A percentile compares a stretch with the other conserved stretches of the same genome.
Conservation (phyloP, 805 yeast species). For the Lachancea lanzarotensis region DNA sequence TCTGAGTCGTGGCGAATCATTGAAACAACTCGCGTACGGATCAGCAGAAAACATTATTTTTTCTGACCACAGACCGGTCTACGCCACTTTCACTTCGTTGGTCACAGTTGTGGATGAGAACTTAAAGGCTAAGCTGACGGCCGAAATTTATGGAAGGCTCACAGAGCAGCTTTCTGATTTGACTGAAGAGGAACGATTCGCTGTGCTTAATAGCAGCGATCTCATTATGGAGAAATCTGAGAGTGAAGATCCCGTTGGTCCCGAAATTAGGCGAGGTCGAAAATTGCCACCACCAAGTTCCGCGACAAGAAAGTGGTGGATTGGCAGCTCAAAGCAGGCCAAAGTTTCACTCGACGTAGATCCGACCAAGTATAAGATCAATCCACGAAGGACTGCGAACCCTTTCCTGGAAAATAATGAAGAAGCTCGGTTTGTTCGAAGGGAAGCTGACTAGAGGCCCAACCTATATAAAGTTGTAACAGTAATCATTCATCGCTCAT, state of each 20-base stretch:
- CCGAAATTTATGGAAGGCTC: conserved; percentile 50
- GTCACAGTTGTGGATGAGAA: conserved; percentile 61
- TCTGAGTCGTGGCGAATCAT: conserved; percentile 52
- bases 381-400: conserved; percentile 63
- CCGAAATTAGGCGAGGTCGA: conserved; percentile 20
- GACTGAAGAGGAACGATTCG: conserved; percentile 35
- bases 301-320: conserved; percentile 86
- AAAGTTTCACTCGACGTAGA: conserved; percentile 49
- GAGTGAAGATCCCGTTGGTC: conserved; percentile 14
- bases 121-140: conserved; percentile 43
- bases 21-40: conserved; percentile 56
- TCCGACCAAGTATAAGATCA: conserved; percentile 43
- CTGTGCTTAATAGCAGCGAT: conserved; percentile 14
- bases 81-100: conserved; percentile 57
- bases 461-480: background rate
- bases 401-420: conserved; percentile 57
- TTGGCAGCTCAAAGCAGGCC: conserved; percentile 67
- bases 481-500: background rate
- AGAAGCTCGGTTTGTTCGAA: conserved; percentile 30
- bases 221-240: conserved; percentile 28
- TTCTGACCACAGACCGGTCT: conserved; percentile 90
- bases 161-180: conserved; percentile 39
- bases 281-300: conserved; percentile 83
- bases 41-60: conserved; percentile 51
- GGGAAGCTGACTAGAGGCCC: background rate